Base-by-base conservation (phyloP, 2,329 filamentous ascomycete genomes). In the Apiospora sp. region DNA sequence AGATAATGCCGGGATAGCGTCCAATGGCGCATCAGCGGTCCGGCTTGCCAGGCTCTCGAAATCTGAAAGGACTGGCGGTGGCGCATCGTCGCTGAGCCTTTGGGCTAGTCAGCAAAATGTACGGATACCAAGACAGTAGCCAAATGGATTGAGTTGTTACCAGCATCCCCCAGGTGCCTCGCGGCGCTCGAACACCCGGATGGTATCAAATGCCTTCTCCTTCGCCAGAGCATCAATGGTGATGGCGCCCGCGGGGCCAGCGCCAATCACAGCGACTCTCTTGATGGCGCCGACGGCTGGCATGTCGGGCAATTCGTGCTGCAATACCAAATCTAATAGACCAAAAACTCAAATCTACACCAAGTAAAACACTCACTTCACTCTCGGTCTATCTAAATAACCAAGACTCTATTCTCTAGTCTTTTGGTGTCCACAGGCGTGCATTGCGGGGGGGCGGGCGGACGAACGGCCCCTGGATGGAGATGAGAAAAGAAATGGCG, bases 161-260 rank as follows among this genome's bases (percentile, higher is more conserved):
- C 90, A 92, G 71, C 88, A 90, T 24, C 90, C 90, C 69, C 90
- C 90, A 1, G 89, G 83, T 19, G 84, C 85, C 73, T 90, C 88
- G 69, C 89, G 86, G 41, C 90, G 83, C 77, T 92, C 90, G 77
- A 92, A 92, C 0, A 92, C 88, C 7, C 88, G 85, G 71, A 92
- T 89, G 2, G 83, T 79, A 72, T 91, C 87, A 76, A 92, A 92
- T 0, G 82, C 78, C 74, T 89, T 84, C 78, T 92, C 90, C 77
- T 89, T 85, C 37, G 84, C 85, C 43, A 92, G 80, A 5, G 90
- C 89, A 82, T 92, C 89, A 3, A 90, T 86, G 0, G 89, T 81
- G 72, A 91, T 91, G 16, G 88, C 87, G 3, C 90, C 90, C 3
- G 88, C 85, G 8, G 90, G 90, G 7, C 90, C 90, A 3, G 89